Percentiles rank a stretch among this genome's conserved stretches.
phyloP scores from a whole-genome alignment of 176 grass and related monocot genomes.

The Oryza glaberrima region DNA sequence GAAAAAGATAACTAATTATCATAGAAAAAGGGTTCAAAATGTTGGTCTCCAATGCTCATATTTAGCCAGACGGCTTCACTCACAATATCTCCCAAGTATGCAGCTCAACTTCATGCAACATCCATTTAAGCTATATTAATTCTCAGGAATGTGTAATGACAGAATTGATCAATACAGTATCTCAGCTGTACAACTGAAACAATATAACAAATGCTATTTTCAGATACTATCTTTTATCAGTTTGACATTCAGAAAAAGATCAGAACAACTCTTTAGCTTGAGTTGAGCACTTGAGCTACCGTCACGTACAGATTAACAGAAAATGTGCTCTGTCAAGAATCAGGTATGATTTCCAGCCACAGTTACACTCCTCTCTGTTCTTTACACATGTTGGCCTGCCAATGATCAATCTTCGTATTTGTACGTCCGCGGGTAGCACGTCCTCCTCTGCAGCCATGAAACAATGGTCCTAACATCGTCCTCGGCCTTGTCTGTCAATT shows the following conservation, averaged over 20 bases:
- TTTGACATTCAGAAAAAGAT: slow-evolving; percentile 27
- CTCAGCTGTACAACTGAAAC: slow-evolving; percentile 7
- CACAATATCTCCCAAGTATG: neutral
- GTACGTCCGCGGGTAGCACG: slow-evolving; percentile 35
- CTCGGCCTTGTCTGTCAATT: neutral
- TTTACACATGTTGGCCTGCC: slow-evolving; percentile 13
- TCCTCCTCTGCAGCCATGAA: slow-evolving; percentile 53
- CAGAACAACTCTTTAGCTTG: slow-evolving; percentile 17
- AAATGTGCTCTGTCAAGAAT: slow-evolving; percentile 13
- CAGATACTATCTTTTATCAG: slow-evolving; percentile 13
- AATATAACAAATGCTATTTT: neutral
- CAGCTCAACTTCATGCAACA: neutral
- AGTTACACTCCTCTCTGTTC: slow-evolving; percentile 7
- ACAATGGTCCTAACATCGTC: slow-evolving; percentile 39
- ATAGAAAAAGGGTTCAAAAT: neutral
- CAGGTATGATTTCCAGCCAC: slow-evolving; percentile 11
- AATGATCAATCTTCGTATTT: slow-evolving; percentile 32
- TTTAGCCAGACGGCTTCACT: no score
- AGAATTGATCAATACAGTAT: slow-evolving; percentile 3
- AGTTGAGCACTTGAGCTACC: neutral
- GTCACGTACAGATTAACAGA: neutral
- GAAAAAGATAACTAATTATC: no score
- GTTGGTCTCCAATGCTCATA: neutral
- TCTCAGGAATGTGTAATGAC: neutral
- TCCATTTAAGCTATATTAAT: neutral